phyloP scores from a whole-genome alignment of 1,284 basidiomycete species.

The Pterula multifida region DNA sequence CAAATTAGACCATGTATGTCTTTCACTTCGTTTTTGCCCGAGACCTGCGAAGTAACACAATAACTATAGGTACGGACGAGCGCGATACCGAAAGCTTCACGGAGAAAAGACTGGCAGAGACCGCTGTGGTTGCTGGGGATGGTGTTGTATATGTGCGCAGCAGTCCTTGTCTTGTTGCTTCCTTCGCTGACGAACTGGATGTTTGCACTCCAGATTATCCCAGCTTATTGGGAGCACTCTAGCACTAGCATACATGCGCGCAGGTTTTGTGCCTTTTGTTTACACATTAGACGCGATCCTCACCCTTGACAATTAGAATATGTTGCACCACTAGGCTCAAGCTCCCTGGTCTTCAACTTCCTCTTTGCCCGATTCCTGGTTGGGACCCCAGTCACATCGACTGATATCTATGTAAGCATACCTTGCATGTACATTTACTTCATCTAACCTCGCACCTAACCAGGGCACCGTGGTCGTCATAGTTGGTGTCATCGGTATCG shows the following conservation, averaged over 20 bases:
- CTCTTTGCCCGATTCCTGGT: constrained; percentile 76
- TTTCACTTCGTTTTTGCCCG: constrained; percentile 2
- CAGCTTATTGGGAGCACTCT: constrained; percentile 80
- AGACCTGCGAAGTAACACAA: too few species aligned
- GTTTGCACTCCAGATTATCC: constrained; percentile 41
- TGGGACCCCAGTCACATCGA: constrained; percentile 68
- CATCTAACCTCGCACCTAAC: background rate
- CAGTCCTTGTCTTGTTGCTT: background rate
- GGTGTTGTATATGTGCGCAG: constrained; percentile 61
- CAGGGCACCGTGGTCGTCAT: constrained; percentile 76
- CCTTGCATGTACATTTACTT: constrained; percentile 1
- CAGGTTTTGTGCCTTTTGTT: constrained; percentile 33
- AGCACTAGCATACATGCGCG: constrained; percentile 78
- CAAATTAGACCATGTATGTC: background rate
- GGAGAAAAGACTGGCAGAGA: constrained; percentile 60
- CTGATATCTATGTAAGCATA: constrained; percentile 60
- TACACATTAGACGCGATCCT: constrained; percentile 1
- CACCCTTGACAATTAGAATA: constrained; percentile 40
- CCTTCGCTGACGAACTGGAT: background rate
- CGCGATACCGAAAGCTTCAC: constrained; percentile 54
- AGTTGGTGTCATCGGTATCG: constrained; percentile 75
- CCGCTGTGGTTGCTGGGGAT: constrained; percentile 79
- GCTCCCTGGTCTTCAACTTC: constrained; percentile 82
- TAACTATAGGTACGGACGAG: constrained; percentile 49
- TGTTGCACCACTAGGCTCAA: constrained; percentile 74